Conservation (phyloP, 345 rosid species). For the Corchorus capsularis region DNA sequence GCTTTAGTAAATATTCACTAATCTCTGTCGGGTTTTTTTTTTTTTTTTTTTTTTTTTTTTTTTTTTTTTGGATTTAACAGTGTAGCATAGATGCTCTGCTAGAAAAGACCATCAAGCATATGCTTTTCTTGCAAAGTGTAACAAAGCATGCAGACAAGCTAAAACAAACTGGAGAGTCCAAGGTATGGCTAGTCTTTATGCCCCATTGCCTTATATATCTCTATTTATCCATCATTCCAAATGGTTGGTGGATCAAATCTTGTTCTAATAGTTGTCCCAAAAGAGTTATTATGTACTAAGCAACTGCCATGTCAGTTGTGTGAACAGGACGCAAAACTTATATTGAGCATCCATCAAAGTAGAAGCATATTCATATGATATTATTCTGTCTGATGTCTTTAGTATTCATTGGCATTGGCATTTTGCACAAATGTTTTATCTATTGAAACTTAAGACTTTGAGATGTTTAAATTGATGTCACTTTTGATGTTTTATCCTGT, state of each 20-base stretch:
- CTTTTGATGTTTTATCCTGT: conserved; percentile 2
- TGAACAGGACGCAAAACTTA: not conserved
- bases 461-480: not conserved
- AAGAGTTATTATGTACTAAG: not conserved
- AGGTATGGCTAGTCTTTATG: conserved; percentile 43
- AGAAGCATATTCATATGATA: not conserved
- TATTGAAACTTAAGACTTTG: not conserved
- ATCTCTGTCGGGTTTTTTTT: conserved; percentile 17
- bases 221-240: not conserved
- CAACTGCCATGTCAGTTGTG: not conserved
- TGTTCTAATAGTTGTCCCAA: not conserved
- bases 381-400: conserved; percentile 4
- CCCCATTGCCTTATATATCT: not conserved
- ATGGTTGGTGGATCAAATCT: not conserved
- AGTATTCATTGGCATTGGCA: not conserved
- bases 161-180: conserved; percentile 78
- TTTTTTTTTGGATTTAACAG: conserved; percentile 49
- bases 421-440: not conserved
- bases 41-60: conserved; percentile 7
- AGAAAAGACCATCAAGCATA: conserved; percentile 93
- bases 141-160: conserved; percentile 92
- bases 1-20: conserved; percentile 5
- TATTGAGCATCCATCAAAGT: not conserved
- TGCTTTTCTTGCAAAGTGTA: conserved; percentile 98
- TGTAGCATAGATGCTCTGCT: conserved; percentile 98